Base-by-base conservation (phyloP, 768 basidiomycete genomes). In the Psilocybe subaeruginosa region DNA sequence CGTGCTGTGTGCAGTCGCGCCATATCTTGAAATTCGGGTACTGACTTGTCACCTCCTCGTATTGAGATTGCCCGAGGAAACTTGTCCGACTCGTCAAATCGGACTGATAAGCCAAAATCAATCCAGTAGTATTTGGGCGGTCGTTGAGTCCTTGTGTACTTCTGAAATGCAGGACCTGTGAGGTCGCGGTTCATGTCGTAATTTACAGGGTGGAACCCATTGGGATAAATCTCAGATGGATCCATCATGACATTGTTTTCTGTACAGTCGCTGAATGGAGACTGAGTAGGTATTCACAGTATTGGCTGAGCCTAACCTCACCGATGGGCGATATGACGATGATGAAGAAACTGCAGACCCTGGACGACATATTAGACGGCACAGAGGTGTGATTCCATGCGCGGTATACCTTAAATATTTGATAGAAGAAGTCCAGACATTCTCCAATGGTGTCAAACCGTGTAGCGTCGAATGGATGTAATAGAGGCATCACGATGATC, bases 31-130 rank as follows among this genome's bases (percentile, higher is more conserved):
- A 73, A 67, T 47, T 74, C 76, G 0, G 81, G 81, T 0, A 74
- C 76, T 0, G 77, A 68, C 54, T 73, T 74, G 65, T 85, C 82
- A 2, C 76, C 80, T 0, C 81, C 82, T 8, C 64, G 62, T 2
- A 79, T 68, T 0, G 75, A 72, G 4, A 61, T 43, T 31, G 73
- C 75, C 0, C 61, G 62, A 0, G 77, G 76, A 0, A 66, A 50
- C 0, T 65, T 60, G 4, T 74, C 65, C 0, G 68, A 51, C 0
- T 76, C 72, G 9, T 62, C 52, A 51, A 71, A 78, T 1, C 39
- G 68, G 0, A 68, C 57, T 0, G 79, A 75, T 2, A 77, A 54
- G 1, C 75, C 78, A 61, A 78, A 80, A 54, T 80, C 77, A 12
- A 75, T 78, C 47, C 77, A 69, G 39, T 76, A 76, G 47, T 78